Evolutionary conservation across 108 stramenopile species (phyloP), one percentile per base, ranked within the genome.

Genomic region (Seminavis robusta): DNA sequence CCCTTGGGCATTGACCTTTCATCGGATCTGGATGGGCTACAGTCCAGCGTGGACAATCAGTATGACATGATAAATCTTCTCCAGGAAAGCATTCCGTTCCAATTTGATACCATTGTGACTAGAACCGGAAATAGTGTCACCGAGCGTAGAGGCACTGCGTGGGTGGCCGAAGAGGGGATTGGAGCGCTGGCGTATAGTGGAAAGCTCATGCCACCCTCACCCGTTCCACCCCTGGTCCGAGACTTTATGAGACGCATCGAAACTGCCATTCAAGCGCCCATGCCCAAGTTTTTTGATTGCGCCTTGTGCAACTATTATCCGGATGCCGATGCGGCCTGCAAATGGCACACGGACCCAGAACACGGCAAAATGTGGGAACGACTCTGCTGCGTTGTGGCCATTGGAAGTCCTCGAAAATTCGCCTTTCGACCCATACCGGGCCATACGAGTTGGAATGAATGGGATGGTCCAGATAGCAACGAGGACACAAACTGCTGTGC

Each of bases 271-370:
- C 13, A 69, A 56, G 29, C 49, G 34, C 23, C 30, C 54, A 17
- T 32, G 56, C 38, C 31, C 24, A 24, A 30, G 2, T 80, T 78
- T 52, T 85, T 85, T 63, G 84, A 85, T 52, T 85, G 84, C 47
- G 77, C 77, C n/a, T 59, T 85, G 6, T 81, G 80, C 61, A 85
- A 85, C 59, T 76, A 77, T 61, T 85, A 85, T 59, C 79, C 80
- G 3, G 67, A 79, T 67, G 80, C 61, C 4, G 66, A 78, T n/a
- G 38, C 74, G 6, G 80, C 77, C 1, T 85, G 84, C 47, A 85
- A 81, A 52, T 85, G 73, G 40, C 84, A 85, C 37, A 85, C 80
- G 13, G 84, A 85, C 57, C 84, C 84, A 4, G 84, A 85, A 49
- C 84, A 85, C 55, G 84, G 84, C 27, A 71, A 63, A 15, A 15